These are phyloP conservation scores for Talaromyces verruculosus DNA, from an alignment of 2,329 filamentous ascomycete genomes.

Conservation along the genomic window DNA sequence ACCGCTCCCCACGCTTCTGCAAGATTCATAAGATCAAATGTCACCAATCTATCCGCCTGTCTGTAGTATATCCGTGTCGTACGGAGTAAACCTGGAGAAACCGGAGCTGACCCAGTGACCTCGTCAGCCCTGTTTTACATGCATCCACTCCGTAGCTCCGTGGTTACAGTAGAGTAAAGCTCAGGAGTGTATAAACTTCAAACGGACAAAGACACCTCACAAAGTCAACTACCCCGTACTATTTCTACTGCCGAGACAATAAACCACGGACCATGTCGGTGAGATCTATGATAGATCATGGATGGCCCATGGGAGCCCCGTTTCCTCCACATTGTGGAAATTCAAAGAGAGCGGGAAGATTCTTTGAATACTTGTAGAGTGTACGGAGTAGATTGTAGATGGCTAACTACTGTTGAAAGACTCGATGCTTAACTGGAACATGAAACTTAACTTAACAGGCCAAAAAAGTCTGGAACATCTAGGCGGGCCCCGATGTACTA, in stretches of 20 bases:
- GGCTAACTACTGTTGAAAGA: background rate
- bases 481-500: background rate
- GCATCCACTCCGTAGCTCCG: background rate
- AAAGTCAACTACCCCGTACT: background rate
- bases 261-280: background rate
- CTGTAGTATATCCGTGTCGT: background rate
- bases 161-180: background rate
- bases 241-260: conserved; percentile 5
- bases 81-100: conserved; percentile 2
- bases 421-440: background rate
- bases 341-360: background rate
- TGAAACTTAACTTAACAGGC: background rate
- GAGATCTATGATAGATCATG: background rate
- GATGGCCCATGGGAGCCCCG: background rate
- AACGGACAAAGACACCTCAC: background rate
- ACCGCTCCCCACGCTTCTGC: background rate
- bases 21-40: background rate
- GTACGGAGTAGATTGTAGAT: background rate
- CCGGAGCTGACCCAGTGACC: background rate
- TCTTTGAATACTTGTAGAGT: background rate
- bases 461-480: background rate
- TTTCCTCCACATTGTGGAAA: background rate
- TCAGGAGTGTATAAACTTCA: background rate
- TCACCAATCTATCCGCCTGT: background rate
- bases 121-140: background rate